These are phyloP conservation scores for Rhododendron ovatum DNA, from an alignment of 148 eudicot species.

Conservation along the genomic window DNA sequence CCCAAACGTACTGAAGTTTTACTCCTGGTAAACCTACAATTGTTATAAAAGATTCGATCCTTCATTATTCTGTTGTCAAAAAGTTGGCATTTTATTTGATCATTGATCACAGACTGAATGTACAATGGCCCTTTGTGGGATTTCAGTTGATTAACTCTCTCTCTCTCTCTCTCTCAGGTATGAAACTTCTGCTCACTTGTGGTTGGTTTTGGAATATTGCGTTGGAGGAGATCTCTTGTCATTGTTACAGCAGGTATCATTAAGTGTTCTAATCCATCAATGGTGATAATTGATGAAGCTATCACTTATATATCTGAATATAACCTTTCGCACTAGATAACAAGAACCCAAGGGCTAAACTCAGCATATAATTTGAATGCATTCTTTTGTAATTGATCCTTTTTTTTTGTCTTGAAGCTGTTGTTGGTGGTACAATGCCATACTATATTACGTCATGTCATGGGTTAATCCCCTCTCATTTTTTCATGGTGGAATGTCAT, in stretches of 20 bases:
- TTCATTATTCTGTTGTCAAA: background rate
- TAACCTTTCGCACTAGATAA: background rate
- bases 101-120: background rate
- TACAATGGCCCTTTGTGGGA: background rate
- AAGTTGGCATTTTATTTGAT: background rate
- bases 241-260: conserved; percentile 69
- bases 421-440: background rate
- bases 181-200: conserved; percentile 91
- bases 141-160: background rate
- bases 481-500: background rate
- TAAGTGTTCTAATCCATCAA: conserved; percentile 10
- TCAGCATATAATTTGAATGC: background rate
- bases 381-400: background rate
- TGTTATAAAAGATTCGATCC: background rate
- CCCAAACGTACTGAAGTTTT: conserved; percentile 75
- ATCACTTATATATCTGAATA: background rate
- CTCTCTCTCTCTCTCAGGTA: conserved; percentile 42
- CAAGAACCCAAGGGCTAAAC: background rate
- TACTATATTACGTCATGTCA: background rate
- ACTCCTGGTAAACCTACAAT: conserved; percentile 56
- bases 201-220: conserved; percentile 95
- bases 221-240: conserved; percentile 94
- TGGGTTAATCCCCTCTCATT: background rate
- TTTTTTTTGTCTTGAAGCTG: background rate
- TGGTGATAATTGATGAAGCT: background rate